Percentiles rank a stretch among this genome's conserved stretches.
phyloP scores from a whole-genome alignment of 257 asterid genomes.

The Nicotiana tomentosiformis region DNA sequence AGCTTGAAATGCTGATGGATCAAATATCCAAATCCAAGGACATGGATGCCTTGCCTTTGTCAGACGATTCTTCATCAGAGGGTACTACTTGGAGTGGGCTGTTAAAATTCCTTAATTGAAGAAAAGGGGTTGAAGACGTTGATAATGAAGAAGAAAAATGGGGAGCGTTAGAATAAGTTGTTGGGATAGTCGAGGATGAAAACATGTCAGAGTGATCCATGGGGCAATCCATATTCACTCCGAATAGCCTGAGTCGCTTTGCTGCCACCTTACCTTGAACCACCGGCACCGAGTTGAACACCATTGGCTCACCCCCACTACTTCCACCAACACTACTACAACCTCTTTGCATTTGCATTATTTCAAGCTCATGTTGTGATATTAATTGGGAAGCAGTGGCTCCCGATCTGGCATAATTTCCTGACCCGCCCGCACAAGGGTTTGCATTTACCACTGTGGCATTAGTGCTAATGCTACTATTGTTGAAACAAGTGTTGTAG shows the following conservation, averaged over 20 bases:
- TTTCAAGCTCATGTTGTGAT: not conserved
- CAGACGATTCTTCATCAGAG: slow-evolving; percentile 4
- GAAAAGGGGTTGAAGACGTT: slow-evolving; percentile 16
- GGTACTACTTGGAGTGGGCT: not conserved
- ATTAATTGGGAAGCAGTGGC: not conserved
- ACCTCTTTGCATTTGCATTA: slow-evolving; percentile 14
- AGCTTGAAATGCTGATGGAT: too few species aligned
- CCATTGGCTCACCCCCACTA: slow-evolving; percentile 27
- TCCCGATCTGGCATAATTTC: slow-evolving; percentile 27
- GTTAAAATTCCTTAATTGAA: not conserved
- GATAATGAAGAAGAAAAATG: slow-evolving; percentile 6
- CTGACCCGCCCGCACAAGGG: slow-evolving; percentile 61
- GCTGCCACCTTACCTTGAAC: slow-evolving; percentile 91
- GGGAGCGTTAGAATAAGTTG: slow-evolving; percentile 7
- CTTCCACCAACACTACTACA: not conserved
- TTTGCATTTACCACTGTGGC: slow-evolving; percentile 37
- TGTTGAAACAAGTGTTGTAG: not conserved
- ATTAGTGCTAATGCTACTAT: not conserved
- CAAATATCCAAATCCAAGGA: slow-evolving; percentile 70
- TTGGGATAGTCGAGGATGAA: slow-evolving; percentile 17
- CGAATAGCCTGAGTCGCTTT: slow-evolving; percentile 85
- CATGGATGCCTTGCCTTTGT: slow-evolving; percentile 57
- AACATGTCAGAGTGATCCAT: slow-evolving; percentile 34
- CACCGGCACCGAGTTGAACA: slow-evolving; percentile 92
- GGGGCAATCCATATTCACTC: slow-evolving; percentile 89